Base-by-base conservation (phyloP, 2,329 filamentous ascomycete species). In the Cladosporium sp. region DNA sequence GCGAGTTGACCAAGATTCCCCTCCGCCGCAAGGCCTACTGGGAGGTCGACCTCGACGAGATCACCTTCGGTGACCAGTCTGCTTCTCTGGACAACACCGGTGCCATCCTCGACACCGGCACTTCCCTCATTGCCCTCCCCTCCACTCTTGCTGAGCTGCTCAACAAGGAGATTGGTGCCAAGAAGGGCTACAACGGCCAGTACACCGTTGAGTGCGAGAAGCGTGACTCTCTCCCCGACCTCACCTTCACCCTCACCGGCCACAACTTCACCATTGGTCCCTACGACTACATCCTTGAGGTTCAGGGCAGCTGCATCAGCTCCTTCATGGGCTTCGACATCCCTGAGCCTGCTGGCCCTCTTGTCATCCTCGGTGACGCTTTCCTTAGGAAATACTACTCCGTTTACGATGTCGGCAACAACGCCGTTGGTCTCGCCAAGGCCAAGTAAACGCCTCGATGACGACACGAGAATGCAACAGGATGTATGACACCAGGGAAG, bases 1-100 rank as follows among this genome's bases (percentile, higher is more conserved):
- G 95, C 76, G 89, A 98, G 80, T 86, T 99, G 75, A 91, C 89
- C 78, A 96, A 93, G 80, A 92, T 99, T 72, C 95, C 95, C 64
- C 88, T 99, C 73, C 92, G 95, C 80, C 92, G 95, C 79, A 98
- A 98, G 90, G 95, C 95, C 58, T 99, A 99, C 87, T 99, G 95
- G 95, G 95, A 99, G 86, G 94, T 99, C 64, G 93, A 98, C 75
- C 89, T 99, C 68, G 90, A 98, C 75, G 86, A 92, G 70, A 95
- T 99, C 81, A 88, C 90, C 64, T 92, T 97, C 70, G 96, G 95
- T 73, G 86, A 93, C 62, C 87, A 91, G 76, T 89, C 88, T 71
- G 93, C 93, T 67, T 91, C 97, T 79, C 89, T 98, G 70, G 94
- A 98, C 70, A 88, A 92, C 85, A 97, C 93, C 66, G 96, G 95